Conservation (phyloP, 2,329 filamentous ascomycete genomes). For the Parasarocladium wereldwijsianum region DNA sequence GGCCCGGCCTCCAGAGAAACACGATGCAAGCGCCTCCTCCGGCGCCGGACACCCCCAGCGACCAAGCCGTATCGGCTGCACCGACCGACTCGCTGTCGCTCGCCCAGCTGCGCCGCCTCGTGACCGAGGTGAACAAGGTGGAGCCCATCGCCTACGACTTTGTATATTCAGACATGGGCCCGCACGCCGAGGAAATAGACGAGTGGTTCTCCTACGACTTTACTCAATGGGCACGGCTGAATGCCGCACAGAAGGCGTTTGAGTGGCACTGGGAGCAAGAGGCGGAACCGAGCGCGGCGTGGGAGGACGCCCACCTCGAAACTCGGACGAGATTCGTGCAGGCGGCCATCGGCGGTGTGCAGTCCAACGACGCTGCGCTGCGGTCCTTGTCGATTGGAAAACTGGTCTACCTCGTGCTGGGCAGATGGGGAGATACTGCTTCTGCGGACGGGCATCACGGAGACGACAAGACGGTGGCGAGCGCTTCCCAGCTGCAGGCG, state of each 20-base stretch:
- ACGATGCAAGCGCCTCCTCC: conserved; percentile 11
- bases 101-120: conserved; percentile 56
- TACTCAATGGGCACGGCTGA: conserved; percentile 68
- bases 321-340: conserved; percentile 42
- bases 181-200: conserved; percentile 77
- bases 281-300: conserved; percentile 29
- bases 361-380: conserved; percentile 30
- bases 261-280: conserved; percentile 56
- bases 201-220: conserved; percentile 95
- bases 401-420: conserved; percentile 48
- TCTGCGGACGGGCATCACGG: conserved; percentile 27
- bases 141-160: conserved; percentile 76
- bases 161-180: conserved; percentile 56
- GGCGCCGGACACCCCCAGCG: conserved; percentile 14
- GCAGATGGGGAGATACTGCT: conserved; percentile 56
- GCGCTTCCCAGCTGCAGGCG: conserved; percentile 39
- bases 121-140: conserved; percentile 53
- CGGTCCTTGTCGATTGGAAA: conserved; percentile 40
- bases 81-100: conserved; percentile 59
- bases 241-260: conserved; percentile 62
- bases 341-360: conserved; percentile 29
- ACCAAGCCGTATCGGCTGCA: conserved; percentile 13
- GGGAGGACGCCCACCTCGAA: conserved; percentile 50
- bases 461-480: conserved; percentile 33
- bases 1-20: conserved; percentile 16